A percentile compares a stretch with the other conserved stretches of the same genome.
These are phyloP conservation scores for Gonapodya sp. DNA, from an alignment of 192 early-diverging fungal genomes.

Conservation along the genomic window DNA sequence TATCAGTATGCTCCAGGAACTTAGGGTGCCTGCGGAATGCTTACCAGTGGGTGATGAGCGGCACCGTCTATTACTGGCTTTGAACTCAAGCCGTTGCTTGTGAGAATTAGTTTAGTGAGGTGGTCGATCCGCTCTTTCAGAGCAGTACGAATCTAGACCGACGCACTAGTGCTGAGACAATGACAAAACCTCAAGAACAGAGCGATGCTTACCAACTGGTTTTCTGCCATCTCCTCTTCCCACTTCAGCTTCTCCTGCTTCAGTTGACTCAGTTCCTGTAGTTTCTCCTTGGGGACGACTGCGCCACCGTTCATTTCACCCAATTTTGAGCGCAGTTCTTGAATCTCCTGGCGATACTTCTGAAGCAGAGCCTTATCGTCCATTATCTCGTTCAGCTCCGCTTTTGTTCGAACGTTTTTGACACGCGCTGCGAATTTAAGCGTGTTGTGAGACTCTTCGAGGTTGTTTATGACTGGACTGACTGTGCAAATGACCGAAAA, in stretches of 20 bases:
- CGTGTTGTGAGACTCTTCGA: conserved; percentile 84
- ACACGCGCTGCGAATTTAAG: conserved; percentile 91
- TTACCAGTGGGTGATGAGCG: conserved; percentile 1
- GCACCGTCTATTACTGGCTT: background rate
- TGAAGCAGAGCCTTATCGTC: conserved; percentile 80
- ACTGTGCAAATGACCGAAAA: conserved; percentile 90
- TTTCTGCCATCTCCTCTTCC: conserved; percentile 13
- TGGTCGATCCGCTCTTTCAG: conserved; percentile 81
- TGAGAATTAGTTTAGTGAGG: conserved; percentile 73
- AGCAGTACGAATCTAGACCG: conserved; percentile 53
- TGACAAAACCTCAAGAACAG: background rate
- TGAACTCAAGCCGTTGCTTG: conserved; percentile 11
- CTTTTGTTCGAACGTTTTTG: conserved; percentile 75
- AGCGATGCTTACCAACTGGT: conserved; percentile 9
- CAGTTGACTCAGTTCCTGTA: conserved; percentile 17
- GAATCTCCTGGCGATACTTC: conserved; percentile 72
- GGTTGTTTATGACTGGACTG: conserved; percentile 25
- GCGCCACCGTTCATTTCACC: conserved; percentile 11
- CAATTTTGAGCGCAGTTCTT: conserved; percentile 58
- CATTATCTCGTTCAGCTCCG: conserved; percentile 66
- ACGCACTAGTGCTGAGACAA: background rate
- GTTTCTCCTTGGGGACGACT: conserved; percentile 16
- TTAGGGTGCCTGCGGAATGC: background rate
- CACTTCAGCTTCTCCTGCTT: conserved; percentile 12
- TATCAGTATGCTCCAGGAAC: background rate